Evolutionary conservation across 768 basidiomycete species (phyloP), one percentile per base, ranked within the genome.

Genomic region (Lactifluus volemus): DNA sequence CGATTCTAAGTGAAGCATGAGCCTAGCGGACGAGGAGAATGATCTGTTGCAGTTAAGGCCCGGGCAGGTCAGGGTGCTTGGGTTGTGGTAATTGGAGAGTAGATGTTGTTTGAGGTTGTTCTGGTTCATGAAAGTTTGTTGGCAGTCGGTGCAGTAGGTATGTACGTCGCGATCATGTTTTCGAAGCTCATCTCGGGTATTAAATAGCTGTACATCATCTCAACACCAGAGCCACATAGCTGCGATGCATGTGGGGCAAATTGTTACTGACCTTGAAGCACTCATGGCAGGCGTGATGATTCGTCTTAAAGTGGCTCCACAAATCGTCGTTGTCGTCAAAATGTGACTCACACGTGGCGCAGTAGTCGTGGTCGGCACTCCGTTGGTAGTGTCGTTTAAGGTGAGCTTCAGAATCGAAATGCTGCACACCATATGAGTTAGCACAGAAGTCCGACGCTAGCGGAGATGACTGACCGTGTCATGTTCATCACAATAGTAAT

Each of bases 1-100:
- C 11, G 76, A 73, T 67, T 89, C 88, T 68, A 86, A 76, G 69
- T 89, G 87, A 34, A 80, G 77, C 36, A 81, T 67, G 49, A 88
- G 74, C 9, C 81, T 80, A 9, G 84, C 77, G 42, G 65, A 72
- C 14, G 78, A 81, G 55, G 83, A 70, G 71, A 87, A 88, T 1
- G 59, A 64, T 17, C 64, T 63, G 0, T 58, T 70, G 67, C 88
- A 89, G 36, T 76, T 74, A 5, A n/a, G 59, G 57, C 76, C 73
- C 1, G 73, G 71, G 68, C 78, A 72, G 63, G 70, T 45, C 73
- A 70, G 63, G 60, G 69, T 69, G 58, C 69, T 74, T 4, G 77
- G 70, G 8, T 69, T 69, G 68, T 88, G 86, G 12, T 70, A 47
- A 32, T 79, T 75, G 0, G 86, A 86, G 11, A 77, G 77, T 55